Conservation (phyloP, 2,329 filamentous ascomycete species). For the Fusarium caatingaense region DNA sequence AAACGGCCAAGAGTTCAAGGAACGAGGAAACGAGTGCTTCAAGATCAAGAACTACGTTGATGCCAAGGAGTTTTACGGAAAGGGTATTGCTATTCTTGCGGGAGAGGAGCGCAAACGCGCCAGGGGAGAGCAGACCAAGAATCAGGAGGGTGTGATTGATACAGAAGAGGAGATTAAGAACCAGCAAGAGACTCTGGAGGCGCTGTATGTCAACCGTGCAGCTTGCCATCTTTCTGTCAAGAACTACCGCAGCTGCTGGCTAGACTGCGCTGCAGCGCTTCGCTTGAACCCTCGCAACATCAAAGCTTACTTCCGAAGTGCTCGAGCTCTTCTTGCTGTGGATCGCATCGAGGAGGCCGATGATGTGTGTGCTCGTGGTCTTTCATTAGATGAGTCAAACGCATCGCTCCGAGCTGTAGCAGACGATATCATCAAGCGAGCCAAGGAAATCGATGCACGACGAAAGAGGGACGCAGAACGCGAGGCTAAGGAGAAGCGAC, state of each 20-base stretch:
- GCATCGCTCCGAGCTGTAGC: conserved; percentile 71
- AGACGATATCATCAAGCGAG: conserved; percentile 71
- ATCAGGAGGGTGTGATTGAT: conserved; percentile 48
- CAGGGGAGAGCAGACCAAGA: conserved; percentile 50
- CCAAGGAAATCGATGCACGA: conserved; percentile 65
- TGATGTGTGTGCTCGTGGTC: conserved; percentile 79
- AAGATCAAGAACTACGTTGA: conserved; percentile 78
- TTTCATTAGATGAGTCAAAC: conserved; percentile 79
- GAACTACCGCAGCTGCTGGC: conserved; percentile 88
- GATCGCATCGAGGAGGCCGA: conserved; percentile 83
- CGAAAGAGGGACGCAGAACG: conserved; percentile 67
- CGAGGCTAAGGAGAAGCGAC: conserved; percentile 63
- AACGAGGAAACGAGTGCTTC: conserved; percentile 92
- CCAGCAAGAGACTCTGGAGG: conserved; percentile 76
- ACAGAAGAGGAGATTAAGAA: conserved; percentile 67
- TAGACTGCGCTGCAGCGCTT: conserved; percentile 84
- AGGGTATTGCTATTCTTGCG: conserved; percentile 80
- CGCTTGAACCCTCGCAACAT: conserved; percentile 82
- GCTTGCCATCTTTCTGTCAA: conserved; percentile 88
- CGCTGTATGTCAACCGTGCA: conserved; percentile 86
- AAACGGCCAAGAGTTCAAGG: conserved; percentile 85
- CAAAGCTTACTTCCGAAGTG: conserved; percentile 91
- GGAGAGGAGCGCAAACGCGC: conserved; percentile 69
- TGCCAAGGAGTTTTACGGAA: conserved; percentile 90
- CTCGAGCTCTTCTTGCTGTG: conserved; percentile 80